Conservation (phyloP, 345 rosid genomes). For the Anastatica hierochuntica region DNA sequence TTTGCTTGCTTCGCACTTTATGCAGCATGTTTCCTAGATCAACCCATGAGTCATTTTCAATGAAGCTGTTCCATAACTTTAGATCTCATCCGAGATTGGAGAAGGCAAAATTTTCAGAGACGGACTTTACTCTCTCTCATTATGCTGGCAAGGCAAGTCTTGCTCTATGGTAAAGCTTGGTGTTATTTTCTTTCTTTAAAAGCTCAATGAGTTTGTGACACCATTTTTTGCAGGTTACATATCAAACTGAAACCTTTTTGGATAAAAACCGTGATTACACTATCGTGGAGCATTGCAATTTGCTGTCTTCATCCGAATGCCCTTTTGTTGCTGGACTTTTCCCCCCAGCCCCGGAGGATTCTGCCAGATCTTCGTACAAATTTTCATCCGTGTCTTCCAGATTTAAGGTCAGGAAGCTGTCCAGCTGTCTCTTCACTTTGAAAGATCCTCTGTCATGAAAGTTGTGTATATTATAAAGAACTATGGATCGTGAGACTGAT, state of each 20-base stretch:
- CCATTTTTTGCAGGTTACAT: constrained; percentile 62
- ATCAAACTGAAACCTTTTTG: constrained; percentile 74
- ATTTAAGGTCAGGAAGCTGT: constrained; percentile 59
- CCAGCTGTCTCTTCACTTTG: neutral
- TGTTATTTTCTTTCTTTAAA: constrained; percentile 4
- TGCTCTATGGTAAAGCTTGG: constrained; percentile 20
- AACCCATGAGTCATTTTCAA: constrained; percentile 78
- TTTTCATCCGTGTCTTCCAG: constrained; percentile 94
- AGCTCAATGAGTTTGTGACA: constrained; percentile 8
- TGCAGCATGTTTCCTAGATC: constrained; percentile 98
- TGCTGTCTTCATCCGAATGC: constrained; percentile 81
- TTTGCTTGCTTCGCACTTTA: constrained; percentile 29
- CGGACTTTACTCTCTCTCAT: constrained; percentile 82
- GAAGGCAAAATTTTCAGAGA: constrained; percentile 85
- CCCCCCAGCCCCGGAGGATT: constrained; percentile 53
- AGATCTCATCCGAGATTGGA: constrained; percentile 62
- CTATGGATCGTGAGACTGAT: neutral
- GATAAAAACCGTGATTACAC: constrained; percentile 97
- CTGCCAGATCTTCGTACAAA: constrained; percentile 87
- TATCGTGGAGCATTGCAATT: constrained; percentile 87
- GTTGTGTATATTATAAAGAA: constrained; percentile 6
- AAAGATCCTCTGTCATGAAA: neutral
- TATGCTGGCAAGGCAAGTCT: constrained; percentile 96
- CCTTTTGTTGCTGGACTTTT: constrained; percentile 76
- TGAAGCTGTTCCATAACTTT: constrained; percentile 76